Evolutionary conservation across 148 eudicot species (phyloP).

Genomic region (Pouteria glomerata): DNA sequence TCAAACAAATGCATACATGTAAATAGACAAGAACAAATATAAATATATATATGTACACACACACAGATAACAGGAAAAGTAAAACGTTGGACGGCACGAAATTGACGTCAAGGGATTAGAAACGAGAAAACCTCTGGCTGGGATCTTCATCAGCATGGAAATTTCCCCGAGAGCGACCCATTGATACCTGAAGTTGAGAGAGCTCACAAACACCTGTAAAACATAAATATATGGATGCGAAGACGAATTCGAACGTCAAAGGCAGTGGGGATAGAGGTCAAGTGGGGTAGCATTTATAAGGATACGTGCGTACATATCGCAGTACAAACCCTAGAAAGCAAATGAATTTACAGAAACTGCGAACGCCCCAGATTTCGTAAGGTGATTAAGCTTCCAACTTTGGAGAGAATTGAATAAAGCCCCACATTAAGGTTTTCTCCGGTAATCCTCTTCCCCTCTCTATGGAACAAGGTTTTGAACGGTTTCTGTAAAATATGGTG

Average conservation of each 20-base stretch:
- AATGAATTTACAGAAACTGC: background rate
- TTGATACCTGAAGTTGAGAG: constrained; percentile 2
- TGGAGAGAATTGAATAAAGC: too few relatives aligned
- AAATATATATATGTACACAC: background rate
- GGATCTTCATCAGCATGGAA: constrained; percentile 50
- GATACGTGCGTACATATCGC: background rate
- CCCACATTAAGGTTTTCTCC: too few relatives aligned
- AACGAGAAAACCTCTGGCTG: constrained; percentile 31
- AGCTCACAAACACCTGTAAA: constrained; percentile 4
- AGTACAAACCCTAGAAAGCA: constrained; percentile 10
- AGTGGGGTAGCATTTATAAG: background rate
- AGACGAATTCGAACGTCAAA: background rate
- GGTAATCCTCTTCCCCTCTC: too few relatives aligned
- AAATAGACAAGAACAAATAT: too few relatives aligned
- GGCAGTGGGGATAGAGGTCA: too few relatives aligned
- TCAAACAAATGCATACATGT: background rate
- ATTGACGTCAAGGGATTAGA: background rate
- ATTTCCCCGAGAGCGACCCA: constrained; percentile 54
- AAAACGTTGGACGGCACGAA: background rate
- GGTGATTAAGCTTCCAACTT: too few relatives aligned
- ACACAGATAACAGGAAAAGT: background rate
- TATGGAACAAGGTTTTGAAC: too few relatives aligned
- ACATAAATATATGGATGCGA: background rate
- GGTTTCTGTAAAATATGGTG: too few relatives aligned
- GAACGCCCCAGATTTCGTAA: background rate